These are phyloP conservation scores for Rutstroemia sp. DNA, from an alignment of 2,329 filamentous ascomycete genomes.

Conservation along the genomic window DNA sequence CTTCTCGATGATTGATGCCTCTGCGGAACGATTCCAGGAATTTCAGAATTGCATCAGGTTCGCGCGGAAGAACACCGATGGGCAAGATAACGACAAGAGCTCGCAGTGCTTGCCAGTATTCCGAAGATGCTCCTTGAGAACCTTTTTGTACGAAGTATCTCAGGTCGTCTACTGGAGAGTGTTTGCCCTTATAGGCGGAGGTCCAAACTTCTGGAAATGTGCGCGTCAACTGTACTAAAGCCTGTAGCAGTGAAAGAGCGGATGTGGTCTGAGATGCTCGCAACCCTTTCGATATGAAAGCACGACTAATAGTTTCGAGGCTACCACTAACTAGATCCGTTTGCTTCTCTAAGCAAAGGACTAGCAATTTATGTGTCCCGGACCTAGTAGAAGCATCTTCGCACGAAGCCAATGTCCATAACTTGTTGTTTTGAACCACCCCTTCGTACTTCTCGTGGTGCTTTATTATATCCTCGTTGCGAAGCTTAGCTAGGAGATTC, in stretches of 20 bases:
- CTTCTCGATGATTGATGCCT: constrained; percentile 68
- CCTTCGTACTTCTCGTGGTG: constrained; percentile 54
- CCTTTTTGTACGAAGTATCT: constrained; percentile 72
- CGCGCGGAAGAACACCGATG: constrained; percentile 43
- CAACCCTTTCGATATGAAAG: constrained; percentile 66
- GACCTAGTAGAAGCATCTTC: constrained; percentile 48
- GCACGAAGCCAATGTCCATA: constrained; percentile 61
- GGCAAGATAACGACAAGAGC: constrained; percentile 53
- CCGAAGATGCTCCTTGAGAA: constrained; percentile 66
- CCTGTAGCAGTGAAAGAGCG: constrained; percentile 60
- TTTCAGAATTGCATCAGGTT: constrained; percentile 46
- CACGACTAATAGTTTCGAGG: constrained; percentile 44
- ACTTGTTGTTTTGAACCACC: constrained; percentile 56
- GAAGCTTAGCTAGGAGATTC: constrained; percentile 43
- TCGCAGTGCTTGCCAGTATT: constrained; percentile 66
- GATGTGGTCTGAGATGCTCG: constrained; percentile 68
- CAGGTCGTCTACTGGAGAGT: constrained; percentile 48
- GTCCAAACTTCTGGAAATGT: constrained; percentile 68
- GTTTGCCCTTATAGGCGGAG: constrained; percentile 45
- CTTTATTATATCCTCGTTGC: constrained; percentile 48
- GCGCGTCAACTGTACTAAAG: constrained; percentile 59
- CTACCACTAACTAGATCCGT: constrained; percentile 41
- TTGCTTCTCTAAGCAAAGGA: constrained; percentile 39
- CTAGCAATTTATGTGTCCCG: constrained; percentile 44
- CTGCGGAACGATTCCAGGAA: constrained; percentile 61